phyloP scores from a whole-genome alignment of 805 yeast genomes.

The Hanseniaspora meyeri region DNA sequence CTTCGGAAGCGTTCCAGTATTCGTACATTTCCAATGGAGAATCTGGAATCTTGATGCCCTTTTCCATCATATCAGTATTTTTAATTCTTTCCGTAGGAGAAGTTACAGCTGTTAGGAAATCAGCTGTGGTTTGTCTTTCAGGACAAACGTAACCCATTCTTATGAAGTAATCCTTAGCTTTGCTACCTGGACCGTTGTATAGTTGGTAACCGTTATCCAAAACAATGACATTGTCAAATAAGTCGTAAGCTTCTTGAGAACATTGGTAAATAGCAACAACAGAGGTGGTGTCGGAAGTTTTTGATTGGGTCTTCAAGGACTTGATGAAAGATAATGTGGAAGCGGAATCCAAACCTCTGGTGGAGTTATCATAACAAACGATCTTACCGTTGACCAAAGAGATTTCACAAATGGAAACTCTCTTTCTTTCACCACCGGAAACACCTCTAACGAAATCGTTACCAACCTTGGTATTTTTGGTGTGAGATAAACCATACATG shows the following conservation, averaged over 20 bases:
- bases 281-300: conserved; percentile 41
- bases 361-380: conserved; percentile 70
- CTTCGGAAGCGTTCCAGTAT: conserved; percentile 43
- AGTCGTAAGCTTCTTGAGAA: conserved; percentile 50
- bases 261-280: conserved; percentile 62
- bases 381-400: conserved; percentile 50
- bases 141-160: conserved; percentile 56
- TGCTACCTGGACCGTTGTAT: conserved; percentile 46
- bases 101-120: conserved; percentile 56
- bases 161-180: conserved; percentile 47
- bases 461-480: conserved; percentile 49
- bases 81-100: conserved; percentile 49
- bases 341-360: conserved; percentile 76
- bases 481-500: conserved; percentile 48
- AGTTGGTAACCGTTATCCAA: conserved; percentile 51
- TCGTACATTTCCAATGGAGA: conserved; percentile 50
- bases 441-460: conserved; percentile 56
- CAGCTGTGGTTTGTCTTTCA: conserved; percentile 56
- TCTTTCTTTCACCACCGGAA: conserved; percentile 77
- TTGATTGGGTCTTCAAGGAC: conserved; percentile 53
- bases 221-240: conserved; percentile 51
- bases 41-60: conserved; percentile 44
- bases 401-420: conserved; percentile 75
- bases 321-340: conserved; percentile 66
- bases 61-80: conserved; percentile 26